Conservation (phyloP, 2,329 filamentous ascomycete species). For the Phaeosphaeriaceae sp. region DNA sequence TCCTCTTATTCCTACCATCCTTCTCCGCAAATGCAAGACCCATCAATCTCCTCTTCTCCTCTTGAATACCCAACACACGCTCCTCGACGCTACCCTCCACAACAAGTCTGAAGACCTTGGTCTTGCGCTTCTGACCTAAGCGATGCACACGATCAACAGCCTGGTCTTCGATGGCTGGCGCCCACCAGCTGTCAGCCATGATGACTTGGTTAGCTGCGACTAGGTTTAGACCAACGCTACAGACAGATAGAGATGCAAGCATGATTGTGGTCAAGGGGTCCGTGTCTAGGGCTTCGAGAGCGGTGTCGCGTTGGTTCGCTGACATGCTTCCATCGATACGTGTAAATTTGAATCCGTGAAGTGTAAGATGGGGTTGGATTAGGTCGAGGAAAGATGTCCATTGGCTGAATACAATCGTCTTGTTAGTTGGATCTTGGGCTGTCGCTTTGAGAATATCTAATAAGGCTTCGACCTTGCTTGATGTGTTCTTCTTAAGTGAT, state of each 20-base stretch:
- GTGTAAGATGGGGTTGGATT: constrained; percentile 70
- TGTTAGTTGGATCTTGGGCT: constrained; percentile 65
- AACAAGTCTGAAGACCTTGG: constrained; percentile 80
- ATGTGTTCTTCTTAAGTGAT: constrained; percentile 58
- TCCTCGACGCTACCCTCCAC: constrained; percentile 84
- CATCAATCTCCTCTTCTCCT: constrained; percentile 79
- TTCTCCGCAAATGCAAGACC: constrained; percentile 81
- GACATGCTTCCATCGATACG: constrained; percentile 84
- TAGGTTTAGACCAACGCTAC: constrained; percentile 84
- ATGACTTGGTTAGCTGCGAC: constrained; percentile 87
- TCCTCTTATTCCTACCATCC: constrained; percentile 59
- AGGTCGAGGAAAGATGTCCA: constrained; percentile 78
- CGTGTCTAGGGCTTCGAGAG: constrained; percentile 70
- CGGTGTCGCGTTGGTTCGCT: constrained; percentile 71
- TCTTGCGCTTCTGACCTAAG: constrained; percentile 79
- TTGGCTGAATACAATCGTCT: constrained; percentile 77
- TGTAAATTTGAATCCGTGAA: constrained; percentile 66
- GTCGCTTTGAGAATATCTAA: constrained; percentile 76
- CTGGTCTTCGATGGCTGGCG: constrained; percentile 90
- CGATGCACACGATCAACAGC: constrained; percentile 88
- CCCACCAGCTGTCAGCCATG: constrained; percentile 85
- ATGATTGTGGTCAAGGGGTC: constrained; percentile 74
- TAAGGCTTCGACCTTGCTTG: constrained; percentile 82
- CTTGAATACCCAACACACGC: constrained; percentile 77
- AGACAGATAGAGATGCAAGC: constrained; percentile 81